These are phyloP conservation scores for Asterionellopsis glacialis DNA, from an alignment of 108 stramenopile species.

Conservation along the genomic window DNA sequence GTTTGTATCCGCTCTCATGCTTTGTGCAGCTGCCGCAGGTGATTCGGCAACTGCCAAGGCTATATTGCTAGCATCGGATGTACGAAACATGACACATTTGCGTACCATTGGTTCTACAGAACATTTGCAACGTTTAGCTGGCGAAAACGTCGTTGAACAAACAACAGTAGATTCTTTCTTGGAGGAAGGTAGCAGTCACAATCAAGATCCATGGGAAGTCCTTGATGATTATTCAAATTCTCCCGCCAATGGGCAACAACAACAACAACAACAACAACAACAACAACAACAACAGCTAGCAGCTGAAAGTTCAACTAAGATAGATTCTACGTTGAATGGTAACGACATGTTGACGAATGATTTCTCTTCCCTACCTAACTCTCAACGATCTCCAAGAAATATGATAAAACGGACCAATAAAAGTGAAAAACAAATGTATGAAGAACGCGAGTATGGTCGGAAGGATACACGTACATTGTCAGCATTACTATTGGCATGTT, in stretches of 20 bases:
- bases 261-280: no score
- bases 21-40: conserved; percentile 77
- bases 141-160: conserved; percentile 16
- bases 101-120: conserved; percentile 64
- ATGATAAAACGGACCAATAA: conserved; percentile 6
- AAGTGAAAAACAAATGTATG: conserved; percentile 31
- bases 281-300: background rate
- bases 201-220: background rate
- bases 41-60: conserved; percentile 84
- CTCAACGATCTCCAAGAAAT: background rate
- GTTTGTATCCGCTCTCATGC: conserved; percentile 70
- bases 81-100: conserved; percentile 68
- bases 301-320: background rate
- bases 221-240: background rate
- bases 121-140: conserved; percentile 42
- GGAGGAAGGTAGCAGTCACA: conserved; percentile 2
- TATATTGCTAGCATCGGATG: conserved; percentile 66
- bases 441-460: conserved; percentile 67
- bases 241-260: no score
- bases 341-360: background rate
- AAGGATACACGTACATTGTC: conserved; percentile 58
- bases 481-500: conserved; percentile 60
- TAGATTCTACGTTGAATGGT: background rate
- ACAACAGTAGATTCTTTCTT: conserved; percentile 13
- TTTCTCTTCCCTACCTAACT: background rate